Base-by-base conservation (phyloP, 148 eudicot species). In the Rhododendron molle region DNA sequence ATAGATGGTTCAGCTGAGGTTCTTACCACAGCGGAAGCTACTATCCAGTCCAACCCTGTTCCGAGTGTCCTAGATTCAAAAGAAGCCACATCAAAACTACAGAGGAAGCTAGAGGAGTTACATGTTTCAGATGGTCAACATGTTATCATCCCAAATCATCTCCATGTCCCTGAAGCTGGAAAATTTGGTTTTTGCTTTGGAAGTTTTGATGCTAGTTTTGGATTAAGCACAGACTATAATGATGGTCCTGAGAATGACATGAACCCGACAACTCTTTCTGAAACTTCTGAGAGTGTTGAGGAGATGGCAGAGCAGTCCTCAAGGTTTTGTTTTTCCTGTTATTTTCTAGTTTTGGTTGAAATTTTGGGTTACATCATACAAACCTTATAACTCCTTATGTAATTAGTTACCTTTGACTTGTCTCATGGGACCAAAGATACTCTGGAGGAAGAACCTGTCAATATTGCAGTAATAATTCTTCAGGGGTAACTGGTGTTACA, bases 131-230 rank as follows among this genome's bases (percentile, higher is more conserved):
- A 91, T 56, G 85, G 82, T 72, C 92, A 90, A 83, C 93, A 94
- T 88, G 98, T 95, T 84, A 91, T 95, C 86, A 91, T 95, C 84
- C 97, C 98, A 30, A 91, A 90, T 87, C 96, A 95, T 88, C 91
- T 95, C 52, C 97, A 91, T 89, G 95, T 95, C 21, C 97, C 98
- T 81, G 97, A 94, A 81, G 89, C 90, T 87, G 95, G 92, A 83
- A 94, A 94, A 85, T 85, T 94, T 69, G 91, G 94, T 78, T 90
- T 96, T 81, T 91, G 90, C 86, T 96, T 96, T 89, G 98, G 98
- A 89, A 96, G 98, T 88, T 96, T 96, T 89, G 98, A 92, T 88
- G 87, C 94, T 71, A 89, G 88, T 87, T 90, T 94, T 89, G 89
- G 90, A 36, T 80, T 92, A 56, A 80, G 83, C 60, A 77, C 91